Evolutionary conservation across 352 stramenopile genomes (phyloP).

Genomic region (Chloridella minuta): DNA sequence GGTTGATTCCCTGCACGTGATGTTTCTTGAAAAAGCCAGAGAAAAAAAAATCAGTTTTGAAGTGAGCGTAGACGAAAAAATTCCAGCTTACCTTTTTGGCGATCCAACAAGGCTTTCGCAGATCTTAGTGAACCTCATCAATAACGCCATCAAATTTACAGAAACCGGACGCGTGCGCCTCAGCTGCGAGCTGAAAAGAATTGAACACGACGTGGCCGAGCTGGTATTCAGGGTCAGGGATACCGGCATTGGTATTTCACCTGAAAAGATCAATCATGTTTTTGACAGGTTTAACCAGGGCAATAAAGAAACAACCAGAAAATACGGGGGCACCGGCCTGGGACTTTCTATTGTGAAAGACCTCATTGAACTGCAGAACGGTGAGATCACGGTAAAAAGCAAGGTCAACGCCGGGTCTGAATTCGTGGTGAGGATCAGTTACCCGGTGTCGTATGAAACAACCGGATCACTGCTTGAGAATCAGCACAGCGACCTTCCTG

Average conservation of each 20-base stretch:
- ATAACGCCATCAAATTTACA: background rate
- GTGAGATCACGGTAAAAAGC: background rate
- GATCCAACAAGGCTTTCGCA: background rate
- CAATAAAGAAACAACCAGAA: background rate
- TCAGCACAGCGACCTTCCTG: no score
- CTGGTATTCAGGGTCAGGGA: background rate
- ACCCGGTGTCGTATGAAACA: background rate
- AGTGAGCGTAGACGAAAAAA: background rate
- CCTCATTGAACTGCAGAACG: background rate
- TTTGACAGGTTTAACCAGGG: background rate
- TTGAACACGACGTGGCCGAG: background rate
- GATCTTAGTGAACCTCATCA: background rate
- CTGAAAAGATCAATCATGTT: background rate
- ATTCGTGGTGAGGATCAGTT: background rate
- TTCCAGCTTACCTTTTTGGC: background rate
- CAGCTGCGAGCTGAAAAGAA: background rate
- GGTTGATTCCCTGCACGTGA: no score
- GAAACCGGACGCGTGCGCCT: background rate
- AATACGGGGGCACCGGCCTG: background rate
- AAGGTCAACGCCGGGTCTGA: background rate
- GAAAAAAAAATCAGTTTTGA: no score
- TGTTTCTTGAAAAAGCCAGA: no score
- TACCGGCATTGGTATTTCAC: background rate
- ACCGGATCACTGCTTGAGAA: no score
- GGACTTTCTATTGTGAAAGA: background rate